Evolutionary conservation across 805 yeast genomes (phyloP).

Genomic region (Metschnikowia borealis): DNA sequence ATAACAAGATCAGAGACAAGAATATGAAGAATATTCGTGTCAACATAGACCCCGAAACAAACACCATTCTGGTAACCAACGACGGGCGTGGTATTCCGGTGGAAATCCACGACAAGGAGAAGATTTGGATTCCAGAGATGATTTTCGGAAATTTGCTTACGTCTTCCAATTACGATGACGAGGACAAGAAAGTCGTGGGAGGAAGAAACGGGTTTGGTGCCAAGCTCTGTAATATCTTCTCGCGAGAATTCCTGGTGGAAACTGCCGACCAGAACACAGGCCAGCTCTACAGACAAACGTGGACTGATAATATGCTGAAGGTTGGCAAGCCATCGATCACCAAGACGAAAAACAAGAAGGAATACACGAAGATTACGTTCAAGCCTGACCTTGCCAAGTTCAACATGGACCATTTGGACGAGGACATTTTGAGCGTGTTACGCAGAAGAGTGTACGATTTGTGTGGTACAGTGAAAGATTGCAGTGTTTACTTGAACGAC

Average conservation of each 20-base stretch:
- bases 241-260: slow-evolving; percentile 79
- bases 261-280: slow-evolving; percentile 74
- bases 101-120: slow-evolving; percentile 87
- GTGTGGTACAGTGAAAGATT: slow-evolving; percentile 87
- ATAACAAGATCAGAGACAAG: slow-evolving; percentile 94
- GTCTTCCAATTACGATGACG: slow-evolving; percentile 93
- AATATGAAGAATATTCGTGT: slow-evolving; percentile 83
- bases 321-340: slow-evolving; percentile 75
- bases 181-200: slow-evolving; percentile 93
- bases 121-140: slow-evolving; percentile 91
- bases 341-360: slow-evolving; percentile 53
- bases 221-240: slow-evolving; percentile 91
- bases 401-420: slow-evolving; percentile 79
- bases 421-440: slow-evolving; percentile 76
- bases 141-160: slow-evolving; percentile 94
- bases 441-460: slow-evolving; percentile 93
- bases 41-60: slow-evolving; percentile 69
- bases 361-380: slow-evolving; percentile 84
- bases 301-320: slow-evolving; percentile 83
- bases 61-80: slow-evolving; percentile 74
- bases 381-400: slow-evolving; percentile 83
- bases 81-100: slow-evolving; percentile 96
- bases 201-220: slow-evolving; percentile 99
- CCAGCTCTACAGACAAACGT: slow-evolving; percentile 69
- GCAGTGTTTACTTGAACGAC: slow-evolving; percentile 75